Conservation (phyloP, 768 basidiomycete species). For the Mycena galopus region DNA sequence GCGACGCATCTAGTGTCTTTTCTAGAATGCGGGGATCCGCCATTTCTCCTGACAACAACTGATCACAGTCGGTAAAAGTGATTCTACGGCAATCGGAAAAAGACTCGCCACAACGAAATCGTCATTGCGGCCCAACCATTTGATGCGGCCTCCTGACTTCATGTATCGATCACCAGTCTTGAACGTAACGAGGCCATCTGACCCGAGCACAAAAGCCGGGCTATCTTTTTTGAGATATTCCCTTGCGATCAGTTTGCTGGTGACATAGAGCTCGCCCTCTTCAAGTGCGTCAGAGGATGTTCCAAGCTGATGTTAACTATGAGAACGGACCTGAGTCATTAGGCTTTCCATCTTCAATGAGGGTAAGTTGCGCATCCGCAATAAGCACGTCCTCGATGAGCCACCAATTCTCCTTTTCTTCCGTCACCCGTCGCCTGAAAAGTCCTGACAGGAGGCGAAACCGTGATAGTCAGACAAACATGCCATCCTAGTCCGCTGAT, state of each 20-base stretch:
- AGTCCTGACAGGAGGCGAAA: slow-evolving; percentile 35
- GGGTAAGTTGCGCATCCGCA: slow-evolving; percentile 42
- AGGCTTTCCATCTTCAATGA: too few species aligned
- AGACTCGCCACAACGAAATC: slow-evolving; percentile 49
- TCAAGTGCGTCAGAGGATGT: not conserved
- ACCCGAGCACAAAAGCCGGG: slow-evolving; percentile 43
- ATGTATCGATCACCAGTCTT: slow-evolving; percentile 50
- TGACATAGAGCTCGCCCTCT: too few species aligned
- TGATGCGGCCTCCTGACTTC: slow-evolving; percentile 37
- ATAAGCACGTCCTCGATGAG: slow-evolving; percentile 40
- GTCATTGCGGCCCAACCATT: slow-evolving; percentile 52
- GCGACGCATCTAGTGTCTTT: slow-evolving; percentile 42
- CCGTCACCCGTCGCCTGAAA: too few species aligned
- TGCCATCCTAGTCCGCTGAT: not conserved
- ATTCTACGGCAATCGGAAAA: not conserved
- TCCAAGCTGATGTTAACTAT: not conserved
- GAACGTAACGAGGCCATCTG: slow-evolving; percentile 46
- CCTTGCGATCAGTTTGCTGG: slow-evolving; percentile 43
- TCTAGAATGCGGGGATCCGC: slow-evolving; percentile 51
- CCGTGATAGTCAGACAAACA: not conserved
- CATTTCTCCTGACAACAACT: too few species aligned
- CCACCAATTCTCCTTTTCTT: slow-evolving; percentile 40
- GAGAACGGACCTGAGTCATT: slow-evolving; percentile 40
- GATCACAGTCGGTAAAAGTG: slow-evolving; percentile 1
- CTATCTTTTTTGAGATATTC: too few species aligned